Conservation (phyloP, 306 rosid species). For the Amphicarpaea edgeworthii region DNA sequence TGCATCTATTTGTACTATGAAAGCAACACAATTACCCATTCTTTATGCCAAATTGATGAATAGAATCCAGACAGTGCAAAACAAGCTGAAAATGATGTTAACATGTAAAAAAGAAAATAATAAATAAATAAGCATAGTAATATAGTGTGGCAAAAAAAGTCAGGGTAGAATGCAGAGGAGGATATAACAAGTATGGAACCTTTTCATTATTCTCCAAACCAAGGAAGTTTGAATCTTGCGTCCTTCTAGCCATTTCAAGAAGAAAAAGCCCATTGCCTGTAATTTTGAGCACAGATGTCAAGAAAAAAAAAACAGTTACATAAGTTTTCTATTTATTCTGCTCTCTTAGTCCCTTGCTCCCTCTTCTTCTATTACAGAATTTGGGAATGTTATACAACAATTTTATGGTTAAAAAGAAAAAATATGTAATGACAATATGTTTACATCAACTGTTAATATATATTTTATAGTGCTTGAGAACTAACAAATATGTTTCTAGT, state of each 20-base stretch:
- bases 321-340: constrained; percentile 14
- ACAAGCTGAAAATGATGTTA: constrained; percentile 72
- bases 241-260: constrained; percentile 80
- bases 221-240: constrained; percentile 79
- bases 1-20: constrained; percentile 3
- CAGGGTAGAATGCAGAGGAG: not conserved
- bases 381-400: constrained; percentile 1
- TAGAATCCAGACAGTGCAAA: constrained; percentile 67
- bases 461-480: constrained; percentile 23
- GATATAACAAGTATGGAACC: constrained; percentile 51
- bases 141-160: not conserved
- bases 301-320: constrained; percentile 20
- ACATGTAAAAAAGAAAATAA: constrained; percentile 9
- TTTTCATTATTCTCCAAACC: constrained; percentile 93
- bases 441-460: constrained; percentile 26
- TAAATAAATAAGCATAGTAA: constrained; percentile 3
- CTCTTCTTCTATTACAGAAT: constrained; percentile 12
- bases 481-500: constrained; percentile 7
- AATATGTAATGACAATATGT: not conserved
- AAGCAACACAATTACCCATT: constrained; percentile 71
- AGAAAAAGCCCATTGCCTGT: constrained; percentile 93
- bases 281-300: constrained; percentile 43
- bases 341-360: not conserved
- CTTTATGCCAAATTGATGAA: constrained; percentile 50
- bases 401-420: constrained; percentile 27